Conservation (phyloP, 345 rosid genomes). For the Linum trigynum region DNA sequence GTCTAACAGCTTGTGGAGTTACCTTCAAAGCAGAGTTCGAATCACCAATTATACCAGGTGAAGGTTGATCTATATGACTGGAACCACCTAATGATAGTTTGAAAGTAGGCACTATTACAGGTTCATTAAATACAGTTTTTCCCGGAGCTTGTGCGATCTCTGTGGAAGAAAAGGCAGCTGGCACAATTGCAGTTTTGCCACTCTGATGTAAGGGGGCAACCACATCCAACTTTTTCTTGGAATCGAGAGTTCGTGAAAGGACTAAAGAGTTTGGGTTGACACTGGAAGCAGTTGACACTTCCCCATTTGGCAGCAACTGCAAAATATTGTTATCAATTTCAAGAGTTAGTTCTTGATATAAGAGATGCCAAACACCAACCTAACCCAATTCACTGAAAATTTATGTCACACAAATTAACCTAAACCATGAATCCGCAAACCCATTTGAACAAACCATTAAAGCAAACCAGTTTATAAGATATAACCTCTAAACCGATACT, state of each 20-base stretch:
- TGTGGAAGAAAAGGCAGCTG: conserved; percentile 15
- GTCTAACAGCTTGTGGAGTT: conserved; percentile 12
- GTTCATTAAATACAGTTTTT: conserved; percentile 10
- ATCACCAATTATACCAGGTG: conserved; percentile 14
- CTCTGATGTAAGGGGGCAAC: conserved; percentile 12
- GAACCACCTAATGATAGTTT: not conserved
- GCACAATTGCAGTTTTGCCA: conserved; percentile 10
- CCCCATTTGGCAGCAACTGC: conserved; percentile 32
- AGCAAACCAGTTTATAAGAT: too few relatives aligned
- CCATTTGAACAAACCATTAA: too few relatives aligned
- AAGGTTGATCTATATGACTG: conserved; percentile 20
- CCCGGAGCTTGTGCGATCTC: conserved; percentile 14
- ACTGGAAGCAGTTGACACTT: conserved; percentile 16
- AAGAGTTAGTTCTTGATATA: not conserved
- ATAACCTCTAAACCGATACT: too few relatives aligned
- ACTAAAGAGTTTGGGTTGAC: conserved; percentile 20
- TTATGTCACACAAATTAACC: too few relatives aligned
- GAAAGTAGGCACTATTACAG: conserved; percentile 24
- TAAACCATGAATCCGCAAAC: too few relatives aligned
- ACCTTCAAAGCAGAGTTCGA: conserved; percentile 18
- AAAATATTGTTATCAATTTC: not conserved
- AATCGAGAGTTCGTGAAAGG: conserved; percentile 14
- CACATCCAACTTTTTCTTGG: conserved; percentile 20
- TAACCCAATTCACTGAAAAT: too few relatives aligned
- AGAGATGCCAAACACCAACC: too few relatives aligned